Evolutionary conservation across 225 moss, liverwort and hornwort genomes (phyloP).

Genomic region (Sphagnum contortum): DNA sequence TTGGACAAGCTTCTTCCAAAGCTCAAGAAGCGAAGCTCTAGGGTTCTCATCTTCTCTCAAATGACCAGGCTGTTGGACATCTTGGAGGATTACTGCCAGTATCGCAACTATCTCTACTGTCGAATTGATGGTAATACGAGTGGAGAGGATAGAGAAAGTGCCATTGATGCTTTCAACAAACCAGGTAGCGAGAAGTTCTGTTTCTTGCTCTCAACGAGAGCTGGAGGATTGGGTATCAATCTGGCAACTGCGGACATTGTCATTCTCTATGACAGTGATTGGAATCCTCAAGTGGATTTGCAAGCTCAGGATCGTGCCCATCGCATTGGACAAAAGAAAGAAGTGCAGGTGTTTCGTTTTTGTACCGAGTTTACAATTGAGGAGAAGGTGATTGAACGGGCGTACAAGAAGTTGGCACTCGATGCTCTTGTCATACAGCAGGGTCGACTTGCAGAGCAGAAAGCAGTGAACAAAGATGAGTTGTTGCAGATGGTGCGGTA

Average conservation of each 20-base stretch:
- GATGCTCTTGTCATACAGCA: conserved; percentile 99
- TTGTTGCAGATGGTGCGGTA: conserved; percentile 97
- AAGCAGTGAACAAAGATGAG: conserved; percentile 99
- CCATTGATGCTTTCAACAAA: conserved; percentile 87
- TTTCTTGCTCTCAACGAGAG: conserved; percentile 90
- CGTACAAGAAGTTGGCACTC: conserved; percentile 95
- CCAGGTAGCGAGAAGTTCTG: conserved; percentile 89
- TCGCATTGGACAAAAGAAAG: conserved; percentile 99
- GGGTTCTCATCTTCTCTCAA: conserved; percentile 97
- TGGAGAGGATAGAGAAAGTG: conserved; percentile 96
- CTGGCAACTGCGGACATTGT: conserved; percentile 99
- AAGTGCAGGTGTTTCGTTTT: conserved; percentile 97
- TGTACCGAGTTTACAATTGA: conserved; percentile 99
- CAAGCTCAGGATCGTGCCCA: conserved; percentile 99
- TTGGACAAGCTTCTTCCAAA: conserved; percentile 94
- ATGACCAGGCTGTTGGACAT: conserved; percentile 98
- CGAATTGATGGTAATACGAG: conserved; percentile 97
- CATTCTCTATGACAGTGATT: conserved; percentile 96
- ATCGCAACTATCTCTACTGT: conserved; percentile 70
- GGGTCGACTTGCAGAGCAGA: conserved; percentile 98
- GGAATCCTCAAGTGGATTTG: conserved; percentile 99
- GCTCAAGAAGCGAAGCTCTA: conserved; percentile 86
- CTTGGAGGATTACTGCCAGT: conserved; percentile 95
- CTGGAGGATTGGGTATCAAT: conserved; percentile 96
- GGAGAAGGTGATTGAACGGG: conserved; percentile 98